Evolutionary conservation across 345 rosid genomes (phyloP).

Genomic region (Hibiscus trionum): DNA sequence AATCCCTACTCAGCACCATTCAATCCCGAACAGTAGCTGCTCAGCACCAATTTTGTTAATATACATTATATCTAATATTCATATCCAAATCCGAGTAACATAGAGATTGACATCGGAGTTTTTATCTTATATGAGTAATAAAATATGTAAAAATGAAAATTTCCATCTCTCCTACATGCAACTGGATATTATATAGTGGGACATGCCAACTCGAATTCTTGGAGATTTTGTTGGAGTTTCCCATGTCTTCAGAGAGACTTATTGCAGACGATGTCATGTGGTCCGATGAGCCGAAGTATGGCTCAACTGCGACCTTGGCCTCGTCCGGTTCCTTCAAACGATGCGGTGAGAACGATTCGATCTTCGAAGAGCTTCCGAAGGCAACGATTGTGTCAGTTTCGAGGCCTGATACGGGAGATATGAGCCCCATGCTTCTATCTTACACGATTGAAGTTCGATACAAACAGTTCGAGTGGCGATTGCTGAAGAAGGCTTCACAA

Average conservation of each 20-base stretch:
- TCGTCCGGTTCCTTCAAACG: constrained; percentile 10
- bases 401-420: constrained; percentile 65
- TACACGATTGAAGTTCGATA: constrained; percentile 69
- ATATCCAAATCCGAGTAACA: too few species aligned
- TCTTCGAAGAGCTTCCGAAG: constrained; percentile 64
- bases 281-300: constrained; percentile 14
- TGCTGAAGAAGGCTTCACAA: constrained; percentile 92
- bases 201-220: constrained; percentile 19
- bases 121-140: too few species aligned
- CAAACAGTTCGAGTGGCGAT: constrained; percentile 89
- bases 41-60: too few species aligned
- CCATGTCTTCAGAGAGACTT: constrained; percentile 56
- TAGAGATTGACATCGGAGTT: too few species aligned
- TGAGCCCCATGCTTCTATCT: constrained; percentile 84
- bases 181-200: not conserved
- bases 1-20: too few species aligned
- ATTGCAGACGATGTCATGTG: constrained; percentile 19
- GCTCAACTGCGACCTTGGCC: constrained; percentile 4
- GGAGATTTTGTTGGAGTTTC: constrained; percentile 2
- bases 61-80: too few species aligned
- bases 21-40: too few species aligned
- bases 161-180: not conserved
- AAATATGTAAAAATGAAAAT: not conserved
- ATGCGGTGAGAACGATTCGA: constrained; percentile 18
- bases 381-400: constrained; percentile 67